Conservation (phyloP, 805 yeast species). For the Yamadazyma akitaensis region DNA sequence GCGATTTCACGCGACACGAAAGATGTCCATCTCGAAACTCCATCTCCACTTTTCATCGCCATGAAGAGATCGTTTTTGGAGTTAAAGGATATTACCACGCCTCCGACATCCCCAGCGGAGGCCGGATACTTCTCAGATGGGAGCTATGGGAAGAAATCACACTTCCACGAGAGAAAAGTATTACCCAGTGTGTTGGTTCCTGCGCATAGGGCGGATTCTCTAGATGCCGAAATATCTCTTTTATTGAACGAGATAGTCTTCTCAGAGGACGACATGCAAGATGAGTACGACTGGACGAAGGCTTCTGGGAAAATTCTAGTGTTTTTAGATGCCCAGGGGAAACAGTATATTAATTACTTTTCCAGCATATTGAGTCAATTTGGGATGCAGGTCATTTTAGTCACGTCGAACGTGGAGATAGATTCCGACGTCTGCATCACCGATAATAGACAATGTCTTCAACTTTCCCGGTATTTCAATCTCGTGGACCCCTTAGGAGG, state of each 20-base stretch:
- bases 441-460: conserved; percentile 18
- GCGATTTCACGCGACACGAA: conserved; percentile 6
- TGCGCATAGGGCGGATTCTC: not conserved
- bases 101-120: conserved; percentile 1
- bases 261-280: conserved; percentile 66
- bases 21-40: not conserved
- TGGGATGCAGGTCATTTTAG: conserved; percentile 2
- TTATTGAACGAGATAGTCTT: not conserved
- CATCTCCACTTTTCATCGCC: no score
- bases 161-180: not conserved
- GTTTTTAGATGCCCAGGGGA: conserved; percentile 32
- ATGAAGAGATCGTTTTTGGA: conserved; percentile 2
- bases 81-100: not conserved
- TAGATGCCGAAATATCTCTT: conserved; percentile 3
- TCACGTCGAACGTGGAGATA: not conserved
- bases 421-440: conserved; percentile 1
- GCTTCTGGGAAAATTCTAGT: conserved; percentile 15
- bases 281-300: conserved; percentile 45
- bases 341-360: conserved; percentile 22
- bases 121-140: not conserved
- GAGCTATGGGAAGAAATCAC: not conserved
- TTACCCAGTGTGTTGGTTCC: conserved; percentile 8
- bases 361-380: not conserved
- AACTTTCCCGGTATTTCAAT: conserved; percentile 21
- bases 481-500: conserved; percentile 36